A percentile compares a stretch with the other conserved stretches of the same genome.
Evolutionary conservation across 1,139 yeast genomes (phyloP).

Genomic region (Candida mesenterica): DNA sequence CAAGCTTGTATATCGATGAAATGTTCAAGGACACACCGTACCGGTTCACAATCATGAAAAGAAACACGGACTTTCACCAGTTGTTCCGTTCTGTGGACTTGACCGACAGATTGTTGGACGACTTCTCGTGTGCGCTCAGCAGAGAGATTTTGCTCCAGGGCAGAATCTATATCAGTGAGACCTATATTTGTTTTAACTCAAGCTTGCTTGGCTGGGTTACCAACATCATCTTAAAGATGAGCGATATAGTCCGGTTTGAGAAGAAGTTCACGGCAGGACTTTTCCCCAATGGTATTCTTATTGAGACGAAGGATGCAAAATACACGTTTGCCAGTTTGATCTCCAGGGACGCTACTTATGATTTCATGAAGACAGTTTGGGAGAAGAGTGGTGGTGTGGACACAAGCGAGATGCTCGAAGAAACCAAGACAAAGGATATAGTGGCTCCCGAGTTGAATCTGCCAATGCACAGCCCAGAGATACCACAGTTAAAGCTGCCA

Average conservation of each 20-base stretch:
- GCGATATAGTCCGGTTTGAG: slow-evolving; percentile 71
- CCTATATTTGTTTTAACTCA: slow-evolving; percentile 84
- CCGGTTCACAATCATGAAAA: slow-evolving; percentile 61
- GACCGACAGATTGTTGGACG: slow-evolving; percentile 75
- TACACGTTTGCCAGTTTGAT: slow-evolving; percentile 86
- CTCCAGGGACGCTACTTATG: slow-evolving; percentile 75
- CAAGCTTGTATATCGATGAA: slow-evolving; percentile 38
- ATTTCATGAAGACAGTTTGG: slow-evolving; percentile 66
- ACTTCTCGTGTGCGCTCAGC: slow-evolving; percentile 86
- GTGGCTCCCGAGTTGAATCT: slow-evolving; percentile 6
- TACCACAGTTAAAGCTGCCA: neutral
- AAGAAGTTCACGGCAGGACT: slow-evolving; percentile 83
- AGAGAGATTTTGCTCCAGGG: slow-evolving; percentile 92
- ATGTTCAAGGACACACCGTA: slow-evolving; percentile 34
- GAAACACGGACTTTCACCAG: slow-evolving; percentile 79
- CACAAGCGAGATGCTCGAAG: slow-evolving; percentile 16
- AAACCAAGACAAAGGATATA: slow-evolving; percentile 5
- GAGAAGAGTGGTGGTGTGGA: slow-evolving; percentile 22
- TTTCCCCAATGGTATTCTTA: slow-evolving; percentile 84
- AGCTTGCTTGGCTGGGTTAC: slow-evolving; percentile 93
- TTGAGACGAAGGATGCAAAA: slow-evolving; percentile 66
- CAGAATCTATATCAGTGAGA: slow-evolving; percentile 77
- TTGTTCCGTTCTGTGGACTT: slow-evolving; percentile 67
- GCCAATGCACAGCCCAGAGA: slow-evolving; percentile 2
- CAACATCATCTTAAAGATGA: slow-evolving; percentile 66